These are phyloP conservation scores for Epichloe sylvatica DNA, from an alignment of 2,329 filamentous ascomycete genomes.

Conservation along the genomic window DNA sequence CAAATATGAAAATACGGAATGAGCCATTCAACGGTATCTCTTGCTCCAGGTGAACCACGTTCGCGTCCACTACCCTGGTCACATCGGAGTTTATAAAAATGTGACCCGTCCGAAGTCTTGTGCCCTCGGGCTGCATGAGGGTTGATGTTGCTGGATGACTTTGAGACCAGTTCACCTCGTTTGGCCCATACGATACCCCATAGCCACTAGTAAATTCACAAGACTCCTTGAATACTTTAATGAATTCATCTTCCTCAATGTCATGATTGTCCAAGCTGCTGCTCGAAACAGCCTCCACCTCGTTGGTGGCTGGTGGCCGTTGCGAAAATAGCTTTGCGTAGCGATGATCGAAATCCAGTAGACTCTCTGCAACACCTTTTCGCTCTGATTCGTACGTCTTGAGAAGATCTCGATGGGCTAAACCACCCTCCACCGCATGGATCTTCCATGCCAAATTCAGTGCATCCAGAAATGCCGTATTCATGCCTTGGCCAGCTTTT, in stretches of 20 bases:
- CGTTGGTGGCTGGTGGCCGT: constrained; percentile 55
- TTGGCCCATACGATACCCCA: constrained; percentile 72
- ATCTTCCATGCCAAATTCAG: constrained; percentile 95
- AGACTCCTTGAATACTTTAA: constrained; percentile 78
- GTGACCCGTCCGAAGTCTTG: constrained; percentile 57
- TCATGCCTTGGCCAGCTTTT: constrained; percentile 70
- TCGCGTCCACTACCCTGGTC: constrained; percentile 76
- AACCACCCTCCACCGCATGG: constrained; percentile 73
- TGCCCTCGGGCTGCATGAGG: constrained; percentile 52
- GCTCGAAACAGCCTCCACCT: constrained; percentile 53
- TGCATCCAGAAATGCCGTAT: constrained; percentile 65
- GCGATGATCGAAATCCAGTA: constrained; percentile 74
- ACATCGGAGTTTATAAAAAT: constrained; percentile 68
- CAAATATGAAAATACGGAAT: constrained; percentile 77
- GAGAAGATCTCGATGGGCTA: constrained; percentile 61
- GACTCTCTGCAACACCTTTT: constrained; percentile 67
- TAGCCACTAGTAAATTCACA: constrained; percentile 92
- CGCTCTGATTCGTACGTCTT: constrained; percentile 80
- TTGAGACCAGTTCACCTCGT: constrained; percentile 70
- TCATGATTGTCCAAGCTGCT: constrained; percentile 14
- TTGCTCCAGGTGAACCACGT: constrained; percentile 81
- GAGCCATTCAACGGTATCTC: constrained; percentile 79
- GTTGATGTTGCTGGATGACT: constrained; percentile 57
- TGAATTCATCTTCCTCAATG: constrained; percentile 54
- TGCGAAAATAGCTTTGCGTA: constrained; percentile 86